These are phyloP conservation scores for Eucalyptus victrix DNA, from an alignment of 345 rosid genomes.

Conservation along the genomic window DNA sequence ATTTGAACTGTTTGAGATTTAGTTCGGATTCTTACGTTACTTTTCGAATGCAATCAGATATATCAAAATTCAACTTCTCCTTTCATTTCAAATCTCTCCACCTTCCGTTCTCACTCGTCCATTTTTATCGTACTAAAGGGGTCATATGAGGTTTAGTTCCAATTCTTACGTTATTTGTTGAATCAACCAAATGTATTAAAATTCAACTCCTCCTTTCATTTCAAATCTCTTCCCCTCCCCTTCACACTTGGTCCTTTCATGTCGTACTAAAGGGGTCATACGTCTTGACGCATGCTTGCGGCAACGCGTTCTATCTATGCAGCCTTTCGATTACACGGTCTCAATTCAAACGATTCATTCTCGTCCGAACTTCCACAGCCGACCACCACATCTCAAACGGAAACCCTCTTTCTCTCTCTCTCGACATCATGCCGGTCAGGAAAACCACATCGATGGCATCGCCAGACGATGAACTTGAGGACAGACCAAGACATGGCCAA, in stretches of 20 bases:
- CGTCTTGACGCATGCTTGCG: background rate
- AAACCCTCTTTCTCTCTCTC: background rate
- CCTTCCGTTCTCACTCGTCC: fast-evolving
- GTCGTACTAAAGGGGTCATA: background rate
- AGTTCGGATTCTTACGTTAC: background rate
- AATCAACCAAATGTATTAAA: no score
- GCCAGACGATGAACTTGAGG: background rate
- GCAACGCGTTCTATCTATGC: background rate
- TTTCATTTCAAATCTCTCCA: no score
- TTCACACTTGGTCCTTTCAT: no score
- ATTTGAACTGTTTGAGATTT: background rate
- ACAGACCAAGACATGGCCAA: background rate
- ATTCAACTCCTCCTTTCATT: no score
- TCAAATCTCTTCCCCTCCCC: fast-evolving
- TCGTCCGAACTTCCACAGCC: background rate
- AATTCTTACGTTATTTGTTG: background rate
- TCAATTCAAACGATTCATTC: background rate
- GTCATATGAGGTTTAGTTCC: no score
- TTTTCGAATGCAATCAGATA: no score
- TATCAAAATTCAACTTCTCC: no score
- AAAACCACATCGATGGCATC: background rate
- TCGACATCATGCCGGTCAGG: no score
- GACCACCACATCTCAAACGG: background rate
- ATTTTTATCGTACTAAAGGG: no score
- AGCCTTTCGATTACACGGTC: no score